Percentiles rank a stretch among this genome's conserved stretches.
Evolutionary conservation across 169 alveolate species (phyloP).

Genomic region (Eimeria sp.): DNA sequence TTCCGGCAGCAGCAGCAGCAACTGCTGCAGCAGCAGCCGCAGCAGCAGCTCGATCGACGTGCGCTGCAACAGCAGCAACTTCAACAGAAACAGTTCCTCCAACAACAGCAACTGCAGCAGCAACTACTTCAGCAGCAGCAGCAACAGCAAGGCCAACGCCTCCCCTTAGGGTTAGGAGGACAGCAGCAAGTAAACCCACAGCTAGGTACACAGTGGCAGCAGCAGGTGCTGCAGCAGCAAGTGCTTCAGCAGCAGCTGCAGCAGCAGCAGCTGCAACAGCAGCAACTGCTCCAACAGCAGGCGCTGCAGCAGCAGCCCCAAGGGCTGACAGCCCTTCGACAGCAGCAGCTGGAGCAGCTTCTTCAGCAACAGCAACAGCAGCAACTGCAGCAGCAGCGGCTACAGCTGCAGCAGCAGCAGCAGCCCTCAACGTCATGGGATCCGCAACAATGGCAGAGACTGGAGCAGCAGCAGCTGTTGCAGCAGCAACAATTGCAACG

Average conservation of each 20-base stretch:
- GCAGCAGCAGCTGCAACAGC: conserved; percentile 66
- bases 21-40: conserved; percentile 15
- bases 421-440: conserved; percentile 35
- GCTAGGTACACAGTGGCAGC: conserved; percentile 41
- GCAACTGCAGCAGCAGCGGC: conserved; percentile 58
- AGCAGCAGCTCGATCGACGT: not conserved
- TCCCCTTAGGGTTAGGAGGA: conserved; percentile 15
- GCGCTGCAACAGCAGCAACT: conserved; percentile 28
- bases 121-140: conserved; percentile 33
- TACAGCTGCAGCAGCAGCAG: conserved; percentile 42
- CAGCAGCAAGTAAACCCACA: not conserved
- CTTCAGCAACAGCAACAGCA: conserved; percentile 64
- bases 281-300: conserved; percentile 55
- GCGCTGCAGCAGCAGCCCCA: conserved; percentile 43
- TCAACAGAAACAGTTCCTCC: conserved; percentile 23
- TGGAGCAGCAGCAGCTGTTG: conserved; percentile 56
- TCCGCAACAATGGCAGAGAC: conserved; percentile 46
- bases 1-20: not conserved
- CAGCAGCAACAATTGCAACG: conserved; percentile 71
- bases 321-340: not conserved
- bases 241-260: conserved; percentile 20
- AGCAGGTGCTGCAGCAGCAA: conserved; percentile 45
- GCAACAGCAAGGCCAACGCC: not conserved
- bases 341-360: conserved; percentile 67
- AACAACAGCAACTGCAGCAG: conserved; percentile 35